A percentile compares a stretch with the other conserved stretches of the same genome.
Conservation (phyloP, 352 stramenopile genomes). For the Globisporangium cylindrosporum region DNA sequence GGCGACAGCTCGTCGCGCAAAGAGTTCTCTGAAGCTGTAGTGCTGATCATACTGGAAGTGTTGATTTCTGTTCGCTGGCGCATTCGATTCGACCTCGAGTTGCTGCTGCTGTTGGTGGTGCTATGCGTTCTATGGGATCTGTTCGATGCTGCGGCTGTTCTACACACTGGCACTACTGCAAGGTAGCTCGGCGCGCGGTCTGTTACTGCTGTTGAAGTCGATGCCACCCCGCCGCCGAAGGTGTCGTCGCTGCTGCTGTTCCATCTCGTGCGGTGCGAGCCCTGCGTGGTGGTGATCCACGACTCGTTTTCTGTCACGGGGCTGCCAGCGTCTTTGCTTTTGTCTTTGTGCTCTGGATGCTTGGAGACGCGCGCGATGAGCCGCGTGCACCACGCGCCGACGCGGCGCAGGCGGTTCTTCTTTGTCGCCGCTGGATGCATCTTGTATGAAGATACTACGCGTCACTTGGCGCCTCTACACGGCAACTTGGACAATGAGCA, state of each 20-base stretch:
- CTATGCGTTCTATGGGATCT: neutral
- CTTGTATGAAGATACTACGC: neutral
- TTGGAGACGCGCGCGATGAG: constrained; percentile 9
- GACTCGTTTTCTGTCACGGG: constrained; percentile 15
- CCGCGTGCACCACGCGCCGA: constrained; percentile 15
- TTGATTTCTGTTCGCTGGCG: neutral
- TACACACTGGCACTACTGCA: neutral
- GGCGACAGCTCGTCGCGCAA: constrained; percentile 11
- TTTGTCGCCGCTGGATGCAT: neutral
- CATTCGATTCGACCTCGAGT: neutral
- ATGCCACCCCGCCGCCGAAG: neutral
- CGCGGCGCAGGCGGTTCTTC: constrained; percentile 3
- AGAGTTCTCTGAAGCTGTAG: neutral
- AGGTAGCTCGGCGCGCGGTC: constrained; percentile 2
- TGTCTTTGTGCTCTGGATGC: neutral
- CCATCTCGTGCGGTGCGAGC: neutral
- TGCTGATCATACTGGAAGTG: neutral
- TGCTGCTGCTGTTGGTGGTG: neutral
- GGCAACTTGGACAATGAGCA: constrained; percentile 13
- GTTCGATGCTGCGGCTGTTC: neutral
- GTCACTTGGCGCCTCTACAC: neutral
- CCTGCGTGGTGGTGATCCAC: constrained; percentile 5
- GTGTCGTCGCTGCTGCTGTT: constrained; percentile 3
- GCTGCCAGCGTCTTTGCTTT: neutral
- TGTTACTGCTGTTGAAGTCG: neutral